Conservation (phyloP, 2,329 filamentous ascomycete species). For the Cryphonectria nitschkei region DNA sequence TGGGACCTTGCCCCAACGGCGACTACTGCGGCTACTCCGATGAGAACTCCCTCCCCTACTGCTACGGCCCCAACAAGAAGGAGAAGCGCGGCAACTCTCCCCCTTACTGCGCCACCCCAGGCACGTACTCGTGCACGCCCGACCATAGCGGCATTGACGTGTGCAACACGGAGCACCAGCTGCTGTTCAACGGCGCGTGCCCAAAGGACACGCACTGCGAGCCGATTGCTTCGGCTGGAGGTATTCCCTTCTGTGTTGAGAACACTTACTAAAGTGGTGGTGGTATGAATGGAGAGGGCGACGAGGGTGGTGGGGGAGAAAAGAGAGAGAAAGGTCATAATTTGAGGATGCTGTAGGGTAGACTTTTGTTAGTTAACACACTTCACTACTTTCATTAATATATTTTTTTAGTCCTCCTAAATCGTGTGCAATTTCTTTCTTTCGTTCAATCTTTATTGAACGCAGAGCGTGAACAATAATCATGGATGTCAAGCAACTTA, state of each 20-base stretch:
- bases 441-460: neutral
- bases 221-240: slow-evolving; percentile 8
- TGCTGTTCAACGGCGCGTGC: slow-evolving; percentile 28
- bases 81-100: neutral
- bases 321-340: neutral
- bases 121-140: slow-evolving; percentile 25
- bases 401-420: neutral
- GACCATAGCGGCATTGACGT: slow-evolving; percentile 24
- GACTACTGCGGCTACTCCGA: slow-evolving; percentile 25
- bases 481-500: too few relatives aligned
- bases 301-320: neutral
- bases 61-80: slow-evolving; percentile 21
- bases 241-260: slow-evolving; percentile 28
- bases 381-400: neutral
- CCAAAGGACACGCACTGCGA: slow-evolving; percentile 25
- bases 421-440: neutral
- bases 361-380: neutral
- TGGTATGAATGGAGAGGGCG: neutral
- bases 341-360: neutral
- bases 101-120: slow-evolving; percentile 22
- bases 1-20: slow-evolving; percentile 24
- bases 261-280: slow-evolving; percentile 10
- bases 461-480: too few relatives aligned
- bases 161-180: slow-evolving; percentile 28
- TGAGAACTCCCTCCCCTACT: slow-evolving; percentile 26